Conservation (phyloP, 495 filamentous ascomycete species). For the Aspergillus bridgeri region DNA sequence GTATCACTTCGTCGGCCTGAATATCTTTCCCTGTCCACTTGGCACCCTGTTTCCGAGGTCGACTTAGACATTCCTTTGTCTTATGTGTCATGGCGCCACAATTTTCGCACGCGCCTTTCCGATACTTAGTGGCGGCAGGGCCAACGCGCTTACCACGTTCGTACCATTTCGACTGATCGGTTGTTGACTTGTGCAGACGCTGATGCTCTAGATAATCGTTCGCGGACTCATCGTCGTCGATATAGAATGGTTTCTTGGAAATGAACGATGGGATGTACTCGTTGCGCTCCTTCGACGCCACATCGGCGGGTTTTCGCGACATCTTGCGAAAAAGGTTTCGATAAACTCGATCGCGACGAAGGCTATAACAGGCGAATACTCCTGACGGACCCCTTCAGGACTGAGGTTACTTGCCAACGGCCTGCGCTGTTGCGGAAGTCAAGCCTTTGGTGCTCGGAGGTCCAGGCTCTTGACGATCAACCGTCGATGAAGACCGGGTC, state of each 20-base stretch:
- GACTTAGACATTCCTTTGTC: constrained; percentile 85
- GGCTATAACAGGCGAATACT: not conserved
- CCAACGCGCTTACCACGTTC: constrained; percentile 77
- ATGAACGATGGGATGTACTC: constrained; percentile 99
- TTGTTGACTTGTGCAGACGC: constrained; percentile 67
- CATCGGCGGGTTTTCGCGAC: constrained; percentile 51
- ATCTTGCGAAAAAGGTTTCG: constrained; percentile 30
- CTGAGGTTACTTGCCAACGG: not conserved
- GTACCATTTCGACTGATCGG: constrained; percentile 78
- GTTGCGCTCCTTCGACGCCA: constrained; percentile 74
- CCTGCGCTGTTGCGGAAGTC: constrained; percentile 1
- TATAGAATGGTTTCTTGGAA: constrained; percentile 96
- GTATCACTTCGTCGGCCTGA: constrained; percentile 83
- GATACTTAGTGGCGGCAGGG: constrained; percentile 88
- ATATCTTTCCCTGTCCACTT: constrained; percentile 93
- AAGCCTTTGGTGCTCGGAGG: not conserved
- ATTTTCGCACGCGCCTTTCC: constrained; percentile 97
- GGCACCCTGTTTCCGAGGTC: constrained; percentile 85
- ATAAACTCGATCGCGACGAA: not conserved
- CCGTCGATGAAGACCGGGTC: constrained; percentile 6
- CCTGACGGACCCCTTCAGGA: constrained; percentile 4
- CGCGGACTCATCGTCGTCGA: constrained; percentile 71
- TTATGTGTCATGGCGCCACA: constrained; percentile 97
- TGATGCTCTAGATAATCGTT: constrained; percentile 97
- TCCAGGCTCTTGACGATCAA: constrained; percentile 1